These are phyloP conservation scores for Geranomyces variabilis DNA, from an alignment of 192 early-diverging fungal genomes.

Conservation along the genomic window DNA sequence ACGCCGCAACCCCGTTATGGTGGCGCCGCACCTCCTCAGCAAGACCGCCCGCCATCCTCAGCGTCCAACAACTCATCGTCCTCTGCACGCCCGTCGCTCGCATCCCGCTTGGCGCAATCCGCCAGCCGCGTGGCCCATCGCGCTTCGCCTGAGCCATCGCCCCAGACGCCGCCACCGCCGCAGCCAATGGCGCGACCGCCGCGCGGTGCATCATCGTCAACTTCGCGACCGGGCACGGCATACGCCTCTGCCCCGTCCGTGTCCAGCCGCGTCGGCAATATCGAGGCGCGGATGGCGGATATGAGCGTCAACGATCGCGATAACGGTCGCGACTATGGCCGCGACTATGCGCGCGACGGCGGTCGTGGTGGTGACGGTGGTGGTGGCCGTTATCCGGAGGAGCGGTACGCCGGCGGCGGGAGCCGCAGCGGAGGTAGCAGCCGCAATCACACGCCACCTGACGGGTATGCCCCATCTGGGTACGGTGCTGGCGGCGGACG, in stretches of 20 bases:
- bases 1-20: neutral
- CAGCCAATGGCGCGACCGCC: neutral
- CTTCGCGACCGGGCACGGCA: neutral
- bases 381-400: no score
- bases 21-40: neutral
- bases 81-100: constrained; percentile 1
- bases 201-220: neutral
- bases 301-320: constrained; percentile 10
- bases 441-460: no score
- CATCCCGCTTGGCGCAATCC: neutral
- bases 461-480: no score
- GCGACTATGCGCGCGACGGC: neutral
- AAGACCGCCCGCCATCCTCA: constrained; percentile 2
- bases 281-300: constrained; percentile 11
- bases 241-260: neutral
- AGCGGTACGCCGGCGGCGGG: no score
- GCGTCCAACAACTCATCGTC: neutral
- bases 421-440: no score
- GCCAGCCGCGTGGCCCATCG: neutral
- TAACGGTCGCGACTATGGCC: neutral
- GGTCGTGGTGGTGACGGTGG: no score
- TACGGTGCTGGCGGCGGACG: no score
- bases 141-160: neutral
- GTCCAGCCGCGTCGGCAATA: constrained; percentile 9
- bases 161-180: neutral